Evolutionary conservation across 768 basidiomycete genomes (phyloP), one percentile per base, ranked within the genome.

Genomic region (Megacollybia marginata): DNA sequence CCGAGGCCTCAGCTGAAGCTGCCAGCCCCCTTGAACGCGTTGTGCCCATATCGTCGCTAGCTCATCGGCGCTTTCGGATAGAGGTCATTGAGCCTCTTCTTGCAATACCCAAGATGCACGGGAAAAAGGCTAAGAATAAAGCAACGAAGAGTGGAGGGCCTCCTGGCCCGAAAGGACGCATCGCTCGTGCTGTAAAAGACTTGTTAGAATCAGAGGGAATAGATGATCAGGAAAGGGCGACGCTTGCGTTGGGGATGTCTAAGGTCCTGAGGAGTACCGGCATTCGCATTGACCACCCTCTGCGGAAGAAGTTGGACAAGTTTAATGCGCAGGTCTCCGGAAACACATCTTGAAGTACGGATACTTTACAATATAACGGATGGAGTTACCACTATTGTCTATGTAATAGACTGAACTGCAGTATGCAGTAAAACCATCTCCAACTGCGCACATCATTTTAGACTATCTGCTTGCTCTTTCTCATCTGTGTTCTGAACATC

Each of bases 1-100:
- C 84, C 23, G 85, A 89, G 63, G 75, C 81, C 13, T 78, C 76
- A 58, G 86, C 84, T 32, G 86, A 89, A 64, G 84, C 87, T 5
- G 84, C 83, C 46, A 89, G 86, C 57, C 56, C 79, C 43, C 62
- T 65, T 19, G 83, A 87, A 56, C 82, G 86, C 44, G 67, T 88
- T 57, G 75, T 89, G 51, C 76, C 79, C 16, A 65, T 89, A 51
- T 58, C 72, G 33, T 75, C 85, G 46, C 70, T 88, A 43, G 87
- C 85, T 44, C 73, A 79, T 62, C 78, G 87, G 42, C 74, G 83
- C 40, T 88, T 89, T 59, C 76, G 87, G 59, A 78, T 73, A 38
- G 85, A 88, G 60, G 74, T 87, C 54, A 67, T 88, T 49, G 87
- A 88, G 54, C 83, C 82, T 18, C 61, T 88, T 32, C 67, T 88